These are phyloP conservation scores for Epichloe brachyelytri DNA, from an alignment of 2,329 filamentous ascomycete genomes.

Conservation along the genomic window DNA sequence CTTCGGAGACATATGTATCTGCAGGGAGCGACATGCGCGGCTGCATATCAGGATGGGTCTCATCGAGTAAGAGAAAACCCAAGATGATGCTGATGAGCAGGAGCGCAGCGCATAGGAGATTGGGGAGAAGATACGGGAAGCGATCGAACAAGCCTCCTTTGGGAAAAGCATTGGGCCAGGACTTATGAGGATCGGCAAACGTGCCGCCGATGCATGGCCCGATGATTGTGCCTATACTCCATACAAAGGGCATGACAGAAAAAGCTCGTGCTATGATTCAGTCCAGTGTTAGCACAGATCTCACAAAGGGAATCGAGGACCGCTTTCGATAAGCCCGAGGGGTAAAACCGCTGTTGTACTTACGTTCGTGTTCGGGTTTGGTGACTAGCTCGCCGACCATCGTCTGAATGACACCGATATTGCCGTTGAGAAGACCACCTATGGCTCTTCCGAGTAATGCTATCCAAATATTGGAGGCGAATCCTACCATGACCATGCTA, in stretches of 20 bases:
- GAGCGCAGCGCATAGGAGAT: constrained; percentile 67
- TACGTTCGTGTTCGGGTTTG: constrained; percentile 75
- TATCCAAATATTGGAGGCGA: constrained; percentile 73
- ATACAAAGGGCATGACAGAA: constrained; percentile 88
- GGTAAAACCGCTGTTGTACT: constrained; percentile 22
- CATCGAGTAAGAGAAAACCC: constrained; percentile 70
- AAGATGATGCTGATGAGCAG: constrained; percentile 67
- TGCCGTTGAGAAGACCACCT: constrained; percentile 78
- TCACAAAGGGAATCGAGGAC: neutral
- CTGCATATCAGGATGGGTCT: constrained; percentile 79
- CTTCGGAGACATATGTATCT: constrained; percentile 42
- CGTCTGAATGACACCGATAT: constrained; percentile 81
- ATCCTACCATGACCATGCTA: constrained; percentile 71
- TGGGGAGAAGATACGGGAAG: constrained; percentile 82
- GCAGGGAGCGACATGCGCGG: constrained; percentile 33
- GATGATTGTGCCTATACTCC: constrained; percentile 80
- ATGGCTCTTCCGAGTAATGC: constrained; percentile 64
- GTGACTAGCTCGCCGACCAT: constrained; percentile 85
- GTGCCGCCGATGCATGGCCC: constrained; percentile 80
- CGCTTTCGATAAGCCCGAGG: too few relatives aligned
- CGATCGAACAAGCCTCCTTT: constrained; percentile 54
- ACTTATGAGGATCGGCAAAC: constrained; percentile 64
- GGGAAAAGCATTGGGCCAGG: constrained; percentile 61
- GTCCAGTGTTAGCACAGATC: constrained; percentile 8
- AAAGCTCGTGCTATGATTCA: constrained; percentile 57